Evolutionary conservation across 192 early-diverging fungal species (phyloP), one percentile per base, ranked within the genome.

Genomic region (Phycomyces blakesleeanus): DNA sequence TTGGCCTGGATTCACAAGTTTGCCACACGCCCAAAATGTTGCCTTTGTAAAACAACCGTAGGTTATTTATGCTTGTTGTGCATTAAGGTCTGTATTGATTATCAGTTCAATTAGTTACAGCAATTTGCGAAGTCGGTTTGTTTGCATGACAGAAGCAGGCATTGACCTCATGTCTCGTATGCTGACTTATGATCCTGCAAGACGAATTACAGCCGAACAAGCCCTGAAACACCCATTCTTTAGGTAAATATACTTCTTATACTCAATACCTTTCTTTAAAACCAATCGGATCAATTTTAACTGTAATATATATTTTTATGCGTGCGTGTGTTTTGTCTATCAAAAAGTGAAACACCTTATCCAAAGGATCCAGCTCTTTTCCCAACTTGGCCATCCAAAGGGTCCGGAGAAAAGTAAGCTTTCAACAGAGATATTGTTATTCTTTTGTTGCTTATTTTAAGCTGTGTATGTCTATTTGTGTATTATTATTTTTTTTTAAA

Each of bases 351-450:
- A 61, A 75, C 75, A 40, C 94, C 96, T 18, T 76, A 81, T 24
- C 94, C 96, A 20, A 96, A 97, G 73, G 89, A 97, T 67, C 93
- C 95, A 4, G 84, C 87, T 40, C 77, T 97, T 78, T 97, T 98
- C 69, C 95, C 96, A 8, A 95, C 93, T 0, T 98, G 91, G 83
- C 96, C 96, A 0, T 85, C 91, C 5, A 89, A 88, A 63, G 74
- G 78, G 0, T 63, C 69, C 26, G 79, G 82, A 21, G 83, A 87
- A 61, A 79, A 73, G 81, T 83, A 78, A 60, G 66, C 11, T 6
- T 47, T 18, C 52, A 54, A 54, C 52, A 54, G 2, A 15, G 0
- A 16, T 16, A 37, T 22, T 7, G 29, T 5, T 5, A 34, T 5
- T 2, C 29, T 7, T 7, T 34, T 29, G n/a, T n/a, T n/a, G n/a